Base-by-base conservation (phyloP, 129 eudicot species). In the Arctium lappa region DNA sequence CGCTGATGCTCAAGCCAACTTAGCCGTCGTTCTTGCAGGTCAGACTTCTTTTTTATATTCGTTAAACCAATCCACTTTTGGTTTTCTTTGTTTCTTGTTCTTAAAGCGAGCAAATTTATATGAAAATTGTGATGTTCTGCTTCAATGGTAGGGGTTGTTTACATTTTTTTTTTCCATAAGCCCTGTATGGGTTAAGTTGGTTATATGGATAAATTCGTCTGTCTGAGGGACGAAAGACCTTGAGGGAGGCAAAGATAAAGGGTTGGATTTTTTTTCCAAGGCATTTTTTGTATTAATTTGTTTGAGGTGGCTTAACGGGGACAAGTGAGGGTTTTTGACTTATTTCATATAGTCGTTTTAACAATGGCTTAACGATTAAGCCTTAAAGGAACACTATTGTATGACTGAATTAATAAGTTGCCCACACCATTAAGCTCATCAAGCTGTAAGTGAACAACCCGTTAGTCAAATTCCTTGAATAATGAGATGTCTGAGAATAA, bases 1-100 rank as follows among this genome's bases (percentile, higher is more conserved):
- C 48, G 98, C 98, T 12, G 97, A 94, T 89, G 89, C 88, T 77
- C 93, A 90, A 77, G 97, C 98, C 50, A 94, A 92, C 85, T 86
- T 90, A 73, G 97, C 87, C 4, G 93, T 88, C 7, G 83, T 78
- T 71, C 98, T 94, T 80, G 89, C 89, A 79, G 97, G 98, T 92
- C 53, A 89, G 82, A 27, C 31, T 46, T 76, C 50, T 31, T 50
- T 60, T 60, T 4, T 53, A 27, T 53, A 22, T 22, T 53, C 8
- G 8, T 53, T 15, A 53, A 53, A 2, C 27, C 27, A 53, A 22
- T 53, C 8, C 5, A 27, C 27, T 53, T 53, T 1, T 53, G 18
- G 22, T 12, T 50, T 50, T 50, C 65, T 53, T 16, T 53, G 27
- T 53, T 53, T 53, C 65, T 53, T 53, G 4, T 50, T 50, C 62